Evolutionary conservation across 179 eudicot species (phyloP).

Genomic region (Gypsophila paniculata): DNA sequence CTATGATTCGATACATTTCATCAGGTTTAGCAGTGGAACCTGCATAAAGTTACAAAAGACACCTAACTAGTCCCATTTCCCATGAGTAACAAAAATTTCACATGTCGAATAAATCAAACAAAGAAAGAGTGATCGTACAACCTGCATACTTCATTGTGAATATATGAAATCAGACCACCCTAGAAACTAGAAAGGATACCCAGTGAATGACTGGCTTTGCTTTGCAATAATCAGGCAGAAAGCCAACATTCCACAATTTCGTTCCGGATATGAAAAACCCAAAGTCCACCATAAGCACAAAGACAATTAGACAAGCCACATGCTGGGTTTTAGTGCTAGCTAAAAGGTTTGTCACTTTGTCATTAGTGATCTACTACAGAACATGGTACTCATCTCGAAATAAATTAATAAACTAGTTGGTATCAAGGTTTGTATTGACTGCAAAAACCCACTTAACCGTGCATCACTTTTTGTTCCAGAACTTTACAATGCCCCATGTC

Average conservation of each 20-base stretch:
- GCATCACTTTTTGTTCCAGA: background rate
- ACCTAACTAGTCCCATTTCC: background rate
- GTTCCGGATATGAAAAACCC: background rate
- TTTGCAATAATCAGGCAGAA: background rate
- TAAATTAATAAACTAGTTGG: background rate
- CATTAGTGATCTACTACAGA: background rate
- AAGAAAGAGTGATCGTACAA: background rate
- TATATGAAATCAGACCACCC: background rate
- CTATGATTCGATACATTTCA: slow-evolving; percentile 88
- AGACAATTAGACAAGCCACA: background rate
- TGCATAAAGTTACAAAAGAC: slow-evolving; percentile 31
- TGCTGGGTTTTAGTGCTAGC: background rate
- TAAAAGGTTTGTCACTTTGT: background rate
- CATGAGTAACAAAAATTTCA: background rate
- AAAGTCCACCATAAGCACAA: background rate
- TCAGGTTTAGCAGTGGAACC: slow-evolving; percentile 97
- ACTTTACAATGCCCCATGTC: background rate
- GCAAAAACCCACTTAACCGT: background rate
- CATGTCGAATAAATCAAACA: background rate
- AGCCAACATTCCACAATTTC: background rate
- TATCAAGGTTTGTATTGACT: background rate
- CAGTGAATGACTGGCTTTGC: background rate
- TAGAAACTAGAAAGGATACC: slow-evolving; percentile 7
- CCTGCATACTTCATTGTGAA: background rate
- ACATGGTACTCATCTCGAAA: background rate